Percentiles rank a stretch among this genome's conserved stretches.
These are phyloP conservation scores for Fusarium floridanum DNA, from an alignment of 2,329 filamentous ascomycete genomes.

Conservation along the genomic window DNA sequence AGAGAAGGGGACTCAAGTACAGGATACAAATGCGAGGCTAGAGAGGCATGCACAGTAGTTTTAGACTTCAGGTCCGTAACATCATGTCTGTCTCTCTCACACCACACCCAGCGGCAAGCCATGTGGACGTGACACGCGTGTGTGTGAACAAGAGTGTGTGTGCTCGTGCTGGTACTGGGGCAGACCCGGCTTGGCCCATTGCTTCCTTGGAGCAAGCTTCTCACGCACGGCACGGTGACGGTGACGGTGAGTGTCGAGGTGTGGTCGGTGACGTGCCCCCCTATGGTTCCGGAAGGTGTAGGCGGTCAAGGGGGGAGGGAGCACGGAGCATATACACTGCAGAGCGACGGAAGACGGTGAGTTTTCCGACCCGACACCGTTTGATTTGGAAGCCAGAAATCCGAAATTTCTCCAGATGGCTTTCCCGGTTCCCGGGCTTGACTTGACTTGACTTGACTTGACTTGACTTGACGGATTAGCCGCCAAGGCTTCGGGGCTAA, in stretches of 20 bases:
- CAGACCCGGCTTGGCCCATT: not conserved
- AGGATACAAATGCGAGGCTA: constrained; percentile 16
- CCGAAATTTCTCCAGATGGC: not conserved
- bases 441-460: too few relatives aligned
- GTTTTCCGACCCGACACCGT: not conserved
- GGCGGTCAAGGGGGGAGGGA: not conserved
- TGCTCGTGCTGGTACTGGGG: not conserved
- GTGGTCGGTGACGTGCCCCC: constrained; percentile 28
- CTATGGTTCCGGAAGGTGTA: not conserved
- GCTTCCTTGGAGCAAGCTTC: not conserved
- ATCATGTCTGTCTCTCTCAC: not conserved
- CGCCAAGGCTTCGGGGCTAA: constrained; percentile 6
- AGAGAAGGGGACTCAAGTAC: constrained; percentile 32
- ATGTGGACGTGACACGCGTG: constrained; percentile 6
- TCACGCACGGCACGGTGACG: constrained; percentile 3
- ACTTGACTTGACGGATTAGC: not conserved
- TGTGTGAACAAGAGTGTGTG: not conserved
- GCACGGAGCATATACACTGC: not conserved
- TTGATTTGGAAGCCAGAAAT: not conserved
- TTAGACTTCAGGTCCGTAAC: not conserved
- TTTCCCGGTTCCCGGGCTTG: not conserved
- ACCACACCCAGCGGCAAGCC: constrained; percentile 1
- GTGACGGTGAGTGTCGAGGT: constrained; percentile 10
- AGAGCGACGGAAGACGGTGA: not conserved
- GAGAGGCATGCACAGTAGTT: not conserved